Evolutionary conservation across 2,329 filamentous ascomycete genomes (phyloP).

Genomic region (Cytospora schulzeri): DNA sequence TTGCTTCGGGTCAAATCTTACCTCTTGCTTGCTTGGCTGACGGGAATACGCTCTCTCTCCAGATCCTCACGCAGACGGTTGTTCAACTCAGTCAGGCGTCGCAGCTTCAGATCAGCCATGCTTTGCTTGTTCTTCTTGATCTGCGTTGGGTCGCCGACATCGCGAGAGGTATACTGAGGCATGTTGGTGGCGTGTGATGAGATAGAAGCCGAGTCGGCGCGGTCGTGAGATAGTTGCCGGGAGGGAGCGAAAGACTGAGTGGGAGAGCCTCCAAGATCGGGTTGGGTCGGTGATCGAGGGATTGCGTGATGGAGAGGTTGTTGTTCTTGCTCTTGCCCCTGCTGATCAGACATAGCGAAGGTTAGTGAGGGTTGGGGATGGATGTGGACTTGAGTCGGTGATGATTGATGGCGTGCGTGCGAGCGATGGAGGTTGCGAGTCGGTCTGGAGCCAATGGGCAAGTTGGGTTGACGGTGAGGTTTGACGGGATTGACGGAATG

Average conservation of each 20-base stretch:
- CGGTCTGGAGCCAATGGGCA: conserved; percentile 14
- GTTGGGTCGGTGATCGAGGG: conserved; percentile 19
- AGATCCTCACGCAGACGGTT: conserved; percentile 93
- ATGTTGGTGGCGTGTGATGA: conserved; percentile 46
- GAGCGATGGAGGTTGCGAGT: neutral
- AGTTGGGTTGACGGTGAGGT: conserved; percentile 22
- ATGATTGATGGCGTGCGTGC: neutral
- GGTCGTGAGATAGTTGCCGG: conserved; percentile 29
- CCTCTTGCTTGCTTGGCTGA: conserved; percentile 90
- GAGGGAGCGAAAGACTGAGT: conserved; percentile 26
- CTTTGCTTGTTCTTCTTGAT: conserved; percentile 96
- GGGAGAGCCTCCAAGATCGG: conserved; percentile 14
- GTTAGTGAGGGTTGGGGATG: conserved; percentile 18
- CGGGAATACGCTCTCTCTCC: conserved; percentile 91
- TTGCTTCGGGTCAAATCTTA: conserved; percentile 46
- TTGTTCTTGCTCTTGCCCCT: conserved; percentile 19
- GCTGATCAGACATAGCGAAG: conserved; percentile 22
- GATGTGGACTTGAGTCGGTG: conserved; percentile 9
- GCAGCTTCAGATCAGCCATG: conserved; percentile 97
- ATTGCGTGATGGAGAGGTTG: conserved; percentile 13
- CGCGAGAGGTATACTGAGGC: conserved; percentile 68
- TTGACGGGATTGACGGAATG: conserved; percentile 16
- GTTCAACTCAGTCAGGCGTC: conserved; percentile 95
- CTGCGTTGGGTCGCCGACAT: conserved; percentile 68
- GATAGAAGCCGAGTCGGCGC: conserved; percentile 27